phyloP scores from a whole-genome alignment of 2,329 filamentous ascomycete genomes.

The Coniochaeta sp. region DNA sequence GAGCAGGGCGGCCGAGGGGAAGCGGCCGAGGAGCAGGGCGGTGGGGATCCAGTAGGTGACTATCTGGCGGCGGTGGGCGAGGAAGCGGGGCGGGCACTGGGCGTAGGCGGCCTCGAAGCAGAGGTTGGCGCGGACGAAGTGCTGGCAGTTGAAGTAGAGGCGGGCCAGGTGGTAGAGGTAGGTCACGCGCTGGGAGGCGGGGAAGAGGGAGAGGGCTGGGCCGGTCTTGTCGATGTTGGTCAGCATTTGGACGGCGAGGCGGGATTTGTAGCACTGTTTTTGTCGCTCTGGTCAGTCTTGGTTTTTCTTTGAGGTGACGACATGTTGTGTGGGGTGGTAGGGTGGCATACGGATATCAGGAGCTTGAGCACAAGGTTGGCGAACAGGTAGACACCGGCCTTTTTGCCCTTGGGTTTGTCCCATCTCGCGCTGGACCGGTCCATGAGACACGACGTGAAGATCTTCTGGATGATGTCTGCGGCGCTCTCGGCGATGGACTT shows the following conservation, averaged over 20 bases:
- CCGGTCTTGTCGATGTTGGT: constrained; percentile 79
- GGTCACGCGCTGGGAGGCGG: constrained; percentile 78
- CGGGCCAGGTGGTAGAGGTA: constrained; percentile 93
- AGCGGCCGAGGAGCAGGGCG: constrained; percentile 78
- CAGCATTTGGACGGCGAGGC: constrained; percentile 81
- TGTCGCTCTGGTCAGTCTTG: constrained; percentile 2
- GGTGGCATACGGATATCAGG: constrained; percentile 63
- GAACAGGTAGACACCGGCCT: constrained; percentile 82
- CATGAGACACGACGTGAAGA: constrained; percentile 83
- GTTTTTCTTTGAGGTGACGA: not conserved
- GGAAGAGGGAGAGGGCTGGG: constrained; percentile 73
- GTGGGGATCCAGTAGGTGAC: constrained; percentile 76
- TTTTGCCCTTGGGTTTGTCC: constrained; percentile 72
- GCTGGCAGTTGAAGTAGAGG: constrained; percentile 78
- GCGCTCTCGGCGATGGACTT: constrained; percentile 79
- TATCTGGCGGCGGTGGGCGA: constrained; percentile 69
- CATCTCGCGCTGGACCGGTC: constrained; percentile 64
- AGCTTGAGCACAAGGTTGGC: constrained; percentile 86
- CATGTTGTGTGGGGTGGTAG: not conserved
- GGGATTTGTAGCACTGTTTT: constrained; percentile 65
- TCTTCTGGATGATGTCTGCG: constrained; percentile 81
- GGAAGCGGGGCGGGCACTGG: constrained; percentile 53
- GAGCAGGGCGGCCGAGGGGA: constrained; percentile 63
- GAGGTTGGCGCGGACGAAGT: constrained; percentile 69
- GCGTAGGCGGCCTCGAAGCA: constrained; percentile 75